These are phyloP conservation scores for Coemansia sp. DNA, from an alignment of 192 early-diverging fungal species.

Conservation along the genomic window DNA sequence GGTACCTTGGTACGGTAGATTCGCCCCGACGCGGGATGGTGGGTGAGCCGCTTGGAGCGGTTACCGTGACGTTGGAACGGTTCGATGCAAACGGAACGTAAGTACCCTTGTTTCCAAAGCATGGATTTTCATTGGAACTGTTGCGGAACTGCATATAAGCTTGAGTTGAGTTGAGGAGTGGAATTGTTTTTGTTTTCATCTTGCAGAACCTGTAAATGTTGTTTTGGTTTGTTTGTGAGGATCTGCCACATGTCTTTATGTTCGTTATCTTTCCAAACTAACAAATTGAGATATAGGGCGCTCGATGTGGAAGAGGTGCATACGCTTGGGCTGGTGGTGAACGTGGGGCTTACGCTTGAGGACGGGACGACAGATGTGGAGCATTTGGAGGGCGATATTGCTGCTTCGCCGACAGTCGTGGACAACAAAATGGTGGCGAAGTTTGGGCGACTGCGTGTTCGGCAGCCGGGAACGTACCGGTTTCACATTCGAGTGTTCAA, in stretches of 20 bases:
- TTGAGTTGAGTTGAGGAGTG: background rate
- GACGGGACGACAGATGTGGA: conserved; percentile 35
- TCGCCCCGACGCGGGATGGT: conserved; percentile 28
- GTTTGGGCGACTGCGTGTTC: conserved; percentile 14
- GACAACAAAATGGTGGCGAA: conserved; percentile 18
- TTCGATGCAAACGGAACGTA: conserved; percentile 42
- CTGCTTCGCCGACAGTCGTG: conserved; percentile 12
- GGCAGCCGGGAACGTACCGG: conserved; percentile 22
- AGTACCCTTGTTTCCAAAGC: conserved; percentile 14
- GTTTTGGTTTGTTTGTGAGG: background rate
- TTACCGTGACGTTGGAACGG: conserved; percentile 36
- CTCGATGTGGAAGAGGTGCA: conserved; percentile 19
- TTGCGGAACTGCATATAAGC: background rate
- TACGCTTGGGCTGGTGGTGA: conserved; percentile 22
- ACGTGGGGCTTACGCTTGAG: conserved; percentile 19
- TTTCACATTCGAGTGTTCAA: conserved; percentile 29
- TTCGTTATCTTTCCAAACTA: background rate
- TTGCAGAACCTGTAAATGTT: no score
- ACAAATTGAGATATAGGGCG: background rate
- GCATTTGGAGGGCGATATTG: conserved; percentile 15
- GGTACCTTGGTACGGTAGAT: conserved; percentile 30
- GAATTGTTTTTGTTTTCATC: no score
- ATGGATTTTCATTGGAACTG: background rate
- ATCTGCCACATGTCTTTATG: background rate
- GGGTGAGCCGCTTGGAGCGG: conserved; percentile 15